These are phyloP conservation scores for Curvularia sp. DNA, from an alignment of 2,329 filamentous ascomycete species.

Conservation along the genomic window DNA sequence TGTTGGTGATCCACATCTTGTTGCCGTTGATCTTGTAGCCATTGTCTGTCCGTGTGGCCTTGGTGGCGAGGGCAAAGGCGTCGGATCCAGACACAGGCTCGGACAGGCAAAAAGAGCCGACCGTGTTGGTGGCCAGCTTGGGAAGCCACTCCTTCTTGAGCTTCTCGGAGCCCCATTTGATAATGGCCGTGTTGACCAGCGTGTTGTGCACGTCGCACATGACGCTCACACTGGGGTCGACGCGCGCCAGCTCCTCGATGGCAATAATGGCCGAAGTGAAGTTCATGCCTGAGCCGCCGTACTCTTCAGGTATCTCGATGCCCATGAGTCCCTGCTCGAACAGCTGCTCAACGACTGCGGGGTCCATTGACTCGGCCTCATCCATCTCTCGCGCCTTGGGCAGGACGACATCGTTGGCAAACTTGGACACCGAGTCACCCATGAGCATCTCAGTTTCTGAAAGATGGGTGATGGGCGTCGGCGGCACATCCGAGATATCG, in stretches of 20 bases:
- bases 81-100: constrained; percentile 94
- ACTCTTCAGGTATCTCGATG: constrained; percentile 96
- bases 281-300: constrained; percentile 96
- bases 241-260: constrained; percentile 93
- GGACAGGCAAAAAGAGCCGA: constrained; percentile 89
- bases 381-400: constrained; percentile 97
- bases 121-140: constrained; percentile 85
- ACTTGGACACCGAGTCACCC: constrained; percentile 88
- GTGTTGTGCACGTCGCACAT: constrained; percentile 98
- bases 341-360: constrained; percentile 82
- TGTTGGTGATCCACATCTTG: constrained; percentile 99
- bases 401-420: constrained; percentile 85
- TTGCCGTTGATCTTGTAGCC: constrained; percentile 88
- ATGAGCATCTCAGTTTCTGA: constrained; percentile 90
- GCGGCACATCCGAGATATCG: constrained; percentile 75
- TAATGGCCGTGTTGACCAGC: constrained; percentile 88
- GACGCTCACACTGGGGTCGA: constrained; percentile 94
- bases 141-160: constrained; percentile 88
- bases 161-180: constrained; percentile 81
- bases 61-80: constrained; percentile 92
- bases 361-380: constrained; percentile 93
- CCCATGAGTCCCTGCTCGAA: constrained; percentile 99
- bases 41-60: constrained; percentile 80
- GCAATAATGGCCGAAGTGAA: constrained; percentile 95
- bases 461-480: constrained; percentile 91